phyloP scores from a whole-genome alignment of 2,329 filamentous ascomycete species.

The Myrmaecium sp. region DNA sequence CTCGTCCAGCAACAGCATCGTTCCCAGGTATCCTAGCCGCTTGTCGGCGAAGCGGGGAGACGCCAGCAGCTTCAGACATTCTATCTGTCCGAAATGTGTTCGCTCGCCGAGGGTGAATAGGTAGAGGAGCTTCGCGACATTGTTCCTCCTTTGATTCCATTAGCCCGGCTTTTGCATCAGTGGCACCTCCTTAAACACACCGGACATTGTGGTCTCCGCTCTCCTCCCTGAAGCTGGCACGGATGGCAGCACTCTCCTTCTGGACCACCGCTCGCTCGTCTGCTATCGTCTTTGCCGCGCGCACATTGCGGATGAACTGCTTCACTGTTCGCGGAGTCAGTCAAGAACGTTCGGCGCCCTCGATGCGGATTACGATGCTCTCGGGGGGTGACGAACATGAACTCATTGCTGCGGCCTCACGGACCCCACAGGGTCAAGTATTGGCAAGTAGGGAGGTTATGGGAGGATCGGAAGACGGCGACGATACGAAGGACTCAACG shows the following conservation, averaged over 20 bases:
- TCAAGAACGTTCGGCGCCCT: too few relatives aligned
- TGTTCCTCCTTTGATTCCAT: constrained; percentile 59
- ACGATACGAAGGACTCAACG: background rate
- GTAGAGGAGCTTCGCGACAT: constrained; percentile 95
- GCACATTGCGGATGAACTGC: constrained; percentile 98
- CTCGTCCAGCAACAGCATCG: constrained; percentile 89
- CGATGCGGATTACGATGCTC: too few relatives aligned
- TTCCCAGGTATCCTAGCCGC: constrained; percentile 84
- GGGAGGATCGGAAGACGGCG: constrained; percentile 2
- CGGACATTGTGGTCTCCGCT: constrained; percentile 80
- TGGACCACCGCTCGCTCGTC: constrained; percentile 97
- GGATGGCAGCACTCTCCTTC: constrained; percentile 95
- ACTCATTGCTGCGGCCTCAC: constrained; percentile 35
- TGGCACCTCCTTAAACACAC: constrained; percentile 34
- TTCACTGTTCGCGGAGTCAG: constrained; percentile 50
- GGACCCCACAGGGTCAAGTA: constrained; percentile 23
- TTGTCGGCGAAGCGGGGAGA: constrained; percentile 98
- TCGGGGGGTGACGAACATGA: constrained; percentile 31
- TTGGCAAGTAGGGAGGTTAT: constrained; percentile 1
- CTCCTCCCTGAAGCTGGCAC: constrained; percentile 95
- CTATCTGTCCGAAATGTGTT: constrained; percentile 97
- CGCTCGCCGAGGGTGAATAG: constrained; percentile 94
- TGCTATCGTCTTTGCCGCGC: constrained; percentile 95
- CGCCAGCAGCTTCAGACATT: constrained; percentile 92
- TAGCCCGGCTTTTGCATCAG: constrained; percentile 7